Evolutionary conservation across 2,329 filamentous ascomycete species (phyloP), one percentile per base, ranked within the genome.

Genomic region (Fusarium floridanum): DNA sequence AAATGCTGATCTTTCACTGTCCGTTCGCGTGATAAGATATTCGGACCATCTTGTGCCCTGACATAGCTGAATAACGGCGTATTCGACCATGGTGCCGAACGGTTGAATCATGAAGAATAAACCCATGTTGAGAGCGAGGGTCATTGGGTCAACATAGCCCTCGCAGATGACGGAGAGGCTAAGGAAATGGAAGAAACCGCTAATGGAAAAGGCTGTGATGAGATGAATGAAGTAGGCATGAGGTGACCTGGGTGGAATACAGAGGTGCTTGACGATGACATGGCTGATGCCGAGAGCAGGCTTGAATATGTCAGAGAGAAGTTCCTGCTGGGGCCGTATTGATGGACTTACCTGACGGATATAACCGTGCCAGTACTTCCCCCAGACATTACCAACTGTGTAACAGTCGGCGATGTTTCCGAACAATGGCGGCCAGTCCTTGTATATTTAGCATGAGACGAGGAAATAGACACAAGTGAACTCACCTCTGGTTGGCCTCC

Each of bases 291-390:
- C 71, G 14, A 73, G 48, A 17, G 45, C 65, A 12, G 71, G 37
- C 71, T 73, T 36, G 5, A 36, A 41, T 4, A 6, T 29, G 10
- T 56, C 14, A 45, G n/a, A 9, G 8, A 56, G 11, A 14, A 6
- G 32, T 14, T 34, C 12, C 12, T 34, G 32, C 32, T 34, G 32
- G 32, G 32, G 32, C 12, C 12, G 1, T 34, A 34, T 34, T 20
- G 10, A 29, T 27, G 20, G 8, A 8, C 61, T 64, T 17, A 64
- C 71, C n/a, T 71, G 65, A 3, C 65, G 68, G 24, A 73, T 68
- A 37, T 73, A 73, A 5, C 68, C 65, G 24, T 73, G 71, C 71
- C 71, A 73, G n/a, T 66, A 71, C n/a, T 55, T 68, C 14, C 71
- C 71, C 71, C 71, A 73, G 8, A 73, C 68, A 34, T 73, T 73